Percentiles rank a stretch among this genome's conserved stretches.
Evolutionary conservation across 805 yeast genomes (phyloP).

Genomic region (Wickerhamomyces bovis): DNA sequence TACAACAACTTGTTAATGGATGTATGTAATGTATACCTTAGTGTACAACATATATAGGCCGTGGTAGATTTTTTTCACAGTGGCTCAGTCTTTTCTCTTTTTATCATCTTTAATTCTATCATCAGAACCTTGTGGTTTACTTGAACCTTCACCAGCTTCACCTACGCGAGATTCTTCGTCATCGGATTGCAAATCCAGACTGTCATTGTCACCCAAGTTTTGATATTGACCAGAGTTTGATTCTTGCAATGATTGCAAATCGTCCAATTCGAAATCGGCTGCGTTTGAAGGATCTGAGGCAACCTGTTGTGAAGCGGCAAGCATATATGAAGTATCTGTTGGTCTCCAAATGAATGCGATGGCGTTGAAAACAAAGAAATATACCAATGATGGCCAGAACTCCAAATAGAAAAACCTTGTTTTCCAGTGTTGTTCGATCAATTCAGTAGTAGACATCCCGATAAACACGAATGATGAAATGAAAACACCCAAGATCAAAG

Average conservation of each 20-base stretch:
- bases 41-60: not conserved
- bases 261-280: constrained; percentile 61
- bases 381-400: constrained; percentile 92
- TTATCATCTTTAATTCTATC: not conserved
- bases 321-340: constrained; percentile 87
- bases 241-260: constrained; percentile 38
- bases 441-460: constrained; percentile 67
- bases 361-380: constrained; percentile 75
- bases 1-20: too few relatives aligned
- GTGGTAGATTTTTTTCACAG: not conserved
- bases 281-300: constrained; percentile 73
- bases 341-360: constrained; percentile 96
- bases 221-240: constrained; percentile 29
- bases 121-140: not conserved
- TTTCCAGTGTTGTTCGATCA: constrained; percentile 88
- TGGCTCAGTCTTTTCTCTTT: not conserved
- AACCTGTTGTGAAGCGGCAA: constrained; percentile 90
- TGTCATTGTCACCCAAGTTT: constrained; percentile 23
- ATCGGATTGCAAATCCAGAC: constrained; percentile 19
- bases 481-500: constrained; percentile 65
- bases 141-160: not conserved
- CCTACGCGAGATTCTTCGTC: constrained; percentile 6
- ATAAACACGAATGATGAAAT: constrained; percentile 64
- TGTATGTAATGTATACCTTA: too few relatives aligned
- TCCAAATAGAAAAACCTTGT: constrained; percentile 81